A percentile compares a stretch with the other conserved stretches of the same genome.
Conservation (phyloP, 352 stramenopile genomes). For the Pythium sp. region DNA sequence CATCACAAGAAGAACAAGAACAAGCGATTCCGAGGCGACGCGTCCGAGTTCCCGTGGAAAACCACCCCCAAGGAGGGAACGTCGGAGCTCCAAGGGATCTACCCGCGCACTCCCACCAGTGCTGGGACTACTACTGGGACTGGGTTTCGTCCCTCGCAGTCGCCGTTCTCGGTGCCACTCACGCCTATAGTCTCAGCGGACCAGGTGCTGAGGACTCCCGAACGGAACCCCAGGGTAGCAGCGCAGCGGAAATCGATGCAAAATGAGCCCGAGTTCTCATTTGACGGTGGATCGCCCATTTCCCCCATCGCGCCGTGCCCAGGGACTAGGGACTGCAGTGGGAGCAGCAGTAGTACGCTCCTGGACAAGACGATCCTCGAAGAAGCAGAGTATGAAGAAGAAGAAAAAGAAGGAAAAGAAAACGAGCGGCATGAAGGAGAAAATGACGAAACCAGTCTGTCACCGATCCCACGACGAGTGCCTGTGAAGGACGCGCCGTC, state of each 20-base stretch:
- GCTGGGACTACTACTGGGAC: background rate
- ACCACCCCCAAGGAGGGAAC: background rate
- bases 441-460: background rate
- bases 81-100: slow-evolving; percentile 11
- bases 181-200: slow-evolving; percentile 5
- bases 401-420: slow-evolving; percentile 26
- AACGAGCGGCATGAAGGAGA: background rate
- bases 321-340: background rate
- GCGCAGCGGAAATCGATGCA: background rate
- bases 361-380: background rate
- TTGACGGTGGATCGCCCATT: slow-evolving; percentile 54
- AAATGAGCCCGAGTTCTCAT: slow-evolving; percentile 18
- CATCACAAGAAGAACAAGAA: slow-evolving; percentile 21
- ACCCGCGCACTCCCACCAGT: slow-evolving; percentile 5
- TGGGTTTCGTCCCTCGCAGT: background rate
- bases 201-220: background rate
- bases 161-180: slow-evolving; percentile 3
- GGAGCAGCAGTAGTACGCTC: background rate
- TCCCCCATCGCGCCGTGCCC: slow-evolving; percentile 13
- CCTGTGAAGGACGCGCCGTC: slow-evolving; percentile 15
- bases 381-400: slow-evolving; percentile 17
- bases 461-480: background rate
- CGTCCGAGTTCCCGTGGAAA: slow-evolving; percentile 14
- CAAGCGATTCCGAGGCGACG: slow-evolving; percentile 10
- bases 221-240: background rate